Base-by-base conservation (phyloP, 148 eudicot genomes). In the Talinum fruticosum region DNA sequence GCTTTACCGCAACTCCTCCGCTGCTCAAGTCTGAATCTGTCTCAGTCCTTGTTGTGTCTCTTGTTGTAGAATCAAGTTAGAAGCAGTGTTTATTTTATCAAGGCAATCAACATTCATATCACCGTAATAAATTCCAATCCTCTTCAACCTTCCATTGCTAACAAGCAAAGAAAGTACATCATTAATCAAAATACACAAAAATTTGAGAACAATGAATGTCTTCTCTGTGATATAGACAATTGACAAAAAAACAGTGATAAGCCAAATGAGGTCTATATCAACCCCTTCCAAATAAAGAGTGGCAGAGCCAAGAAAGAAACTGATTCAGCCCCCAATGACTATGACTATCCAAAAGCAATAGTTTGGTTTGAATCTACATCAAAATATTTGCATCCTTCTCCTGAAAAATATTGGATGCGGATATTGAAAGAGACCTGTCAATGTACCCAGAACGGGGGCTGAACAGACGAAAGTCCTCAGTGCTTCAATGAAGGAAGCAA, bases 401-500 rank as follows among this genome's bases (percentile, higher is more conserved):
- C 16, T 14, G 41, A 36, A 36, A 68, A 36, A 14, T 2, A 68
- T 5, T 62, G 26, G 45, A 44, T 44, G 57, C 26, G 1, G 32
- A 33, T 71, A 10, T 24, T 44, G 32, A 45, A 2, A 16, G 49
- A 37, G 30, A 34, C 0, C 21, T 41, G 26, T 41, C 19, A 19
- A 26, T 23, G 26, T 69, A 69, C 57, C 51, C 74, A 71, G 28
- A 71, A 6, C 21, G 4, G 61, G 51, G 61, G 33, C 66, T 10
- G 33, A 47, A 54, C 28, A 53, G 32, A 35, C n/a, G 18, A 54
- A 33, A n/a, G 12, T 13, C 23, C 24, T 47, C 78, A 79, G 73
- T 81, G 87, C 72, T 78, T 88, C 2, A 84, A 35, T 38, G 88
- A 82, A 30, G 97, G 97, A 82, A 93, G 97, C 89, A 96, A 85